These are phyloP conservation scores for Penicillium soppii DNA, from an alignment of 495 filamentous ascomycete genomes.

Conservation along the genomic window DNA sequence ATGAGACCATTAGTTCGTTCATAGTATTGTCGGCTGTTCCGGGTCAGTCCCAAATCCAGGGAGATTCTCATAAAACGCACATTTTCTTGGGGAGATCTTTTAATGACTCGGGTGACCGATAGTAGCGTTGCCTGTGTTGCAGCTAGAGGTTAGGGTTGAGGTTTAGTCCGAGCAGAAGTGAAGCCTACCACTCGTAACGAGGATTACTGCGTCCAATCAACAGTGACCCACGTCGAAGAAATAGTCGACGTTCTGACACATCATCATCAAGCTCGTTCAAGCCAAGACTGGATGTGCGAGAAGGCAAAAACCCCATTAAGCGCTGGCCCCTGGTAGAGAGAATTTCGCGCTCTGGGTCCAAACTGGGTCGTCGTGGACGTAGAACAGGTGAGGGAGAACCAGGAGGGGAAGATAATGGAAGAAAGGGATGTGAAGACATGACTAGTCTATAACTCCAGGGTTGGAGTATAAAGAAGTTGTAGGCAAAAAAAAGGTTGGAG, in stretches of 20 bases:
- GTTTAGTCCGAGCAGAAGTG: background rate
- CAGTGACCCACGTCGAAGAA: conserved; percentile 20
- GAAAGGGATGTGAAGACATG: conserved; percentile 20
- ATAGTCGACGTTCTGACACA: conserved; percentile 6
- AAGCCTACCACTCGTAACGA: conserved; percentile 37
- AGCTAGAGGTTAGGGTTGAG: background rate
- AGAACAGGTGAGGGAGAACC: conserved; percentile 17
- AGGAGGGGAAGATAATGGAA: conserved; percentile 20
- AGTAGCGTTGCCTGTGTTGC: conserved; percentile 33
- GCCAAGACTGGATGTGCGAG: conserved; percentile 24
- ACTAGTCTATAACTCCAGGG: too few species aligned
- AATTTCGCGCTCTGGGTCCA: conserved; percentile 34
- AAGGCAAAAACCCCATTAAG: conserved; percentile 27
- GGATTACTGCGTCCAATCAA: conserved; percentile 39
- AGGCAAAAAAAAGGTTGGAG: too few species aligned
- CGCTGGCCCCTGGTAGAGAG: conserved; percentile 39
- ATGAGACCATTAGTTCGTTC: conserved; percentile 79
- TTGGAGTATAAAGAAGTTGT: too few species aligned
- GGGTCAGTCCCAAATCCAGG: background rate
- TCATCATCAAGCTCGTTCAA: conserved; percentile 23
- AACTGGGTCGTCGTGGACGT: conserved; percentile 30
- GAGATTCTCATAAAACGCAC: conserved; percentile 14
- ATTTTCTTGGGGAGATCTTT: conserved; percentile 27
- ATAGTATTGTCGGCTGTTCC: conserved; percentile 66
- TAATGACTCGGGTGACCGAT: conserved; percentile 28